These are phyloP conservation scores for slime mould (Dictyostelium discoideum) DNA, from an alignment of 78 protist genomes.

Conservation along the genomic window DNA sequence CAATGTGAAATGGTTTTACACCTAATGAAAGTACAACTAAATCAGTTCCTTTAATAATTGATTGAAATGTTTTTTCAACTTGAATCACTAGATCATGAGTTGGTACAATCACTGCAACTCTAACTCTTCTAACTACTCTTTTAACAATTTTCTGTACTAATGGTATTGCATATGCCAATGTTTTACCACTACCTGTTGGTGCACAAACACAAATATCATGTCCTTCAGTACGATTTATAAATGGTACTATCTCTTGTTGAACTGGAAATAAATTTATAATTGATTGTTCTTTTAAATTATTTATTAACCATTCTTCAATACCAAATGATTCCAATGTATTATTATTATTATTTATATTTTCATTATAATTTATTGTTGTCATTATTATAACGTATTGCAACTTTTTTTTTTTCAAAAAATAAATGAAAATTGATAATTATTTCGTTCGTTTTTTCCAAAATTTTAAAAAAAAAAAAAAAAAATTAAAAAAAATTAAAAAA, in stretches of 20 bases:
- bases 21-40: conserved; percentile 47
- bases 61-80: conserved; percentile 53
- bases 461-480: neutral
- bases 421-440: too few species aligned
- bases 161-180: conserved; percentile 93
- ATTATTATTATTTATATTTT: neutral
- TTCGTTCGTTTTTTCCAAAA: neutral
- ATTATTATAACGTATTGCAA: neutral
- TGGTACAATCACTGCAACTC: conserved; percentile 62
- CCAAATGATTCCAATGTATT: conserved; percentile 15
- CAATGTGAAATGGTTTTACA: conserved; percentile 32
- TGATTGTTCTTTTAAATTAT: conserved; percentile 2
- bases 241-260: conserved; percentile 78
- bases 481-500: neutral
- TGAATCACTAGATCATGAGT: conserved; percentile 71
- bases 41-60: conserved; percentile 36
- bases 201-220: conserved; percentile 90
- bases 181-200: conserved; percentile 95
- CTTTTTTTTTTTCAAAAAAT: neutral
- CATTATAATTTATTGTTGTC: neutral
- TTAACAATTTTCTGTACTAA: conserved; percentile 82
- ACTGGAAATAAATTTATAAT: conserved; percentile 43
- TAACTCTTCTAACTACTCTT: conserved; percentile 49
- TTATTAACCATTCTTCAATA: conserved; percentile 34
- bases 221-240: conserved; percentile 73